A percentile compares a stretch with the other conserved stretches of the same genome.
phyloP scores from a whole-genome alignment of 371 early-diverging fungal species.

The Mortierella sp. region DNA sequence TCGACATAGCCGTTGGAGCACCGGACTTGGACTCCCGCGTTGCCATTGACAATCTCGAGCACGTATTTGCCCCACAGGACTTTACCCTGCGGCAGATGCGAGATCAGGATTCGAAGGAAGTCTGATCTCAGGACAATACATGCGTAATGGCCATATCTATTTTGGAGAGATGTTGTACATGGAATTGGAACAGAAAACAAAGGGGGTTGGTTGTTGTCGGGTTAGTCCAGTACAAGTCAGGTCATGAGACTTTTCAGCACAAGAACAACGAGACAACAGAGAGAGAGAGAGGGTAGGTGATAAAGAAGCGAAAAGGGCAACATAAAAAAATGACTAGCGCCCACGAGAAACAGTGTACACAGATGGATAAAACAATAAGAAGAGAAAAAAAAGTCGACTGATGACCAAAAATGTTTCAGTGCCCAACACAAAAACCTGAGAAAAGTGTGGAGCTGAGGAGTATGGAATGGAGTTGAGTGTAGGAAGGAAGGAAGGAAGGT shows the following conservation, averaged over 20 bases:
- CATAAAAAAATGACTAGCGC: background rate
- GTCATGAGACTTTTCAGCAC: background rate
- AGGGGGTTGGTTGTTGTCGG: background rate
- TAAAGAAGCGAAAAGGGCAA: background rate
- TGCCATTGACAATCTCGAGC: constrained; percentile 39
- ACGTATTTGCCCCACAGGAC: constrained; percentile 39
- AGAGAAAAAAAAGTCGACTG: background rate
- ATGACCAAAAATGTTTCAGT: constrained; percentile 3
- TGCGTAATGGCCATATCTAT: constrained; percentile 42
- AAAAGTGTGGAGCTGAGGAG: background rate
- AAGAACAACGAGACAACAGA: background rate
- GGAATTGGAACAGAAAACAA: background rate
- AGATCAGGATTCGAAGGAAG: constrained; percentile 29
- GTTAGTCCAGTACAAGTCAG: background rate
- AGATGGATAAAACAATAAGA: too few relatives aligned
- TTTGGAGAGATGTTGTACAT: background rate
- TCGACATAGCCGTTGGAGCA: constrained; percentile 44
- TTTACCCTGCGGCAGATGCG: constrained; percentile 20
- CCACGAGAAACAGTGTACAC: background rate
- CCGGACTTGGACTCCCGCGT: constrained; percentile 42
- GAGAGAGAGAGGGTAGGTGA: background rate
- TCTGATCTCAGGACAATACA: constrained; percentile 28
- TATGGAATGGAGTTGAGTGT: background rate
- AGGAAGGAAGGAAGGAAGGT: background rate
- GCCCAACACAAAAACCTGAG: background rate